These are phyloP conservation scores for Ogataea siamensis DNA, from an alignment of 805 yeast species.

Conservation along the genomic window DNA sequence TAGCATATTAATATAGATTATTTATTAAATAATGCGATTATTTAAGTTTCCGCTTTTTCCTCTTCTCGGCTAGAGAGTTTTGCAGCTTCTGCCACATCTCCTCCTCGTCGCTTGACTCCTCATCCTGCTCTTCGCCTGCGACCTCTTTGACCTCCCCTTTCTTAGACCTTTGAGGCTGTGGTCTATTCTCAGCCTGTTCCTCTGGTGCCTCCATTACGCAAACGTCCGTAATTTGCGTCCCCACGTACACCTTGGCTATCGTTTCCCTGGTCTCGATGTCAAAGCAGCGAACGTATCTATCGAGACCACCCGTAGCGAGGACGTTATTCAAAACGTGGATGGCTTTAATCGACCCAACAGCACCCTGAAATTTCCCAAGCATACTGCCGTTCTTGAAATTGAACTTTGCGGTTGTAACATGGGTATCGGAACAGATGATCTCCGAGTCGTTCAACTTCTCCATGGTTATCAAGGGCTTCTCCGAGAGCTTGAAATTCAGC, in stretches of 20 bases:
- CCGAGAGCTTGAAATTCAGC: conserved; percentile 50
- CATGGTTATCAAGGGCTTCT: conserved; percentile 50
- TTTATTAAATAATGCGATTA: conserved; percentile 8
- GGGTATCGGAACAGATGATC: conserved; percentile 71
- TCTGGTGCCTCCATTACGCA: conserved; percentile 47
- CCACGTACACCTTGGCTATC: conserved; percentile 70
- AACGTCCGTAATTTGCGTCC: conserved; percentile 63
- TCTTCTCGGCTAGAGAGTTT: conserved; percentile 22
- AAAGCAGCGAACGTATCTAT: conserved; percentile 79
- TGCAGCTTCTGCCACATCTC: conserved; percentile 35
- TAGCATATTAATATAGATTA: background rate
- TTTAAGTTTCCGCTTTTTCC: conserved; percentile 30
- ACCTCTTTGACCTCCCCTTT: background rate
- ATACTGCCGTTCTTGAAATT: conserved; percentile 50
- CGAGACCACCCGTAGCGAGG: conserved; percentile 79
- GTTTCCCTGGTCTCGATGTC: conserved; percentile 57
- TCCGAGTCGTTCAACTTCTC: conserved; percentile 39
- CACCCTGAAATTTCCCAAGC: conserved; percentile 72
- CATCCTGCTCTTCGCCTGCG: conserved; percentile 37
- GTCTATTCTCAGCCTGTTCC: conserved; percentile 29
- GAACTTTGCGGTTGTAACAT: conserved; percentile 58
- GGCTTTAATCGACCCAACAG: conserved; percentile 66
- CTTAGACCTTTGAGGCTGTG: conserved; percentile 33
- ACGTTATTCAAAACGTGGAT: conserved; percentile 36
- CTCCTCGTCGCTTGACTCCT: conserved; percentile 35